Conservation (phyloP, 2,329 filamentous ascomycete species). For the Nemania bipapillata region DNA sequence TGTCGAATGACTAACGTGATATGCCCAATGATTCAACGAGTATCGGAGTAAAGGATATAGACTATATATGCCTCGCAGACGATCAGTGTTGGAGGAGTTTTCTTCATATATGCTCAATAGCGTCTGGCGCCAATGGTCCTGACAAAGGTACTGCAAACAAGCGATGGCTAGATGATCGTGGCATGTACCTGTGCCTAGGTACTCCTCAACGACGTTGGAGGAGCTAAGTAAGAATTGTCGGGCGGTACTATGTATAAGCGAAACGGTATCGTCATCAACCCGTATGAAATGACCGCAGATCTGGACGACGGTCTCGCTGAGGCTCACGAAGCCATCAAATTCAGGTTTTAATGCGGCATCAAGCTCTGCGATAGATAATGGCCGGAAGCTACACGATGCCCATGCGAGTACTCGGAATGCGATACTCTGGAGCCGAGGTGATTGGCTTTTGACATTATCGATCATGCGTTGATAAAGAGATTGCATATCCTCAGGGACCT, state of each 20-base stretch:
- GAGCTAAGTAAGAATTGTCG: conserved; percentile 13
- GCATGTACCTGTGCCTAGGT: no score
- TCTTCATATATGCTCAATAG: no score
- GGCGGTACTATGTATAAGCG: not conserved
- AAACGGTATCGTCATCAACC: not conserved
- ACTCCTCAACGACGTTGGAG: no score
- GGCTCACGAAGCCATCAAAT: not conserved
- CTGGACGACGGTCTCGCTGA: not conserved
- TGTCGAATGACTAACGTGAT: not conserved
- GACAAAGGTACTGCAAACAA: no score
- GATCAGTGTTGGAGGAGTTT: not conserved
- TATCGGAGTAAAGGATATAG: not conserved
- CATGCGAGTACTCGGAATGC: not conserved
- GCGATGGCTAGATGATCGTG: no score
- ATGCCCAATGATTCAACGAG: not conserved
- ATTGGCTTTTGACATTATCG: not conserved
- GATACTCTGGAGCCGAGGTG: not conserved
- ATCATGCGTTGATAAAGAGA: not conserved
- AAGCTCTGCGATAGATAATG: not conserved
- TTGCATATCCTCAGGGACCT: not conserved
- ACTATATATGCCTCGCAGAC: not conserved
- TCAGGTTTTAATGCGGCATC: not conserved
- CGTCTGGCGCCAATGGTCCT: conserved; percentile 7
- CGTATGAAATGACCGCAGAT: not conserved
- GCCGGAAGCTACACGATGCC: not conserved